These are phyloP conservation scores for Talaromyces thailandensis DNA, from an alignment of 495 filamentous ascomycete genomes.

Conservation along the genomic window DNA sequence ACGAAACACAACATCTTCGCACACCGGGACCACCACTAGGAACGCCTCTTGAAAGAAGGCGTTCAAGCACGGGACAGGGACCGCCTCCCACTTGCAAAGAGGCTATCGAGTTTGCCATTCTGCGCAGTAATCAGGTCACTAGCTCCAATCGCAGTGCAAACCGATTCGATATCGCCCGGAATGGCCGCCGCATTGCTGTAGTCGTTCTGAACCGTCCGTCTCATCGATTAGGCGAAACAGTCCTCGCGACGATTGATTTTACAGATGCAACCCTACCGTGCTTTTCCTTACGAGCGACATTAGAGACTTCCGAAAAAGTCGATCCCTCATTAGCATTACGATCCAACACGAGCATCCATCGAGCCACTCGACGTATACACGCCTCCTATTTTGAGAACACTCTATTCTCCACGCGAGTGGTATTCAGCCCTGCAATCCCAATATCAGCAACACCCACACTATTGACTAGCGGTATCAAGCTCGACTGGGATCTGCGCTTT, in stretches of 20 bases:
- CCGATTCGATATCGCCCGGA: conserved; percentile 89
- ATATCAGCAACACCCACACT: conserved; percentile 76
- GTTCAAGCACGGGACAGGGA: background rate
- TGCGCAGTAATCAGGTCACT: conserved; percentile 58
- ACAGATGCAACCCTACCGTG: conserved; percentile 61
- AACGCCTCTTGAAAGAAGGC: conserved; percentile 51
- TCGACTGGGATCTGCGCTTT: conserved; percentile 78
- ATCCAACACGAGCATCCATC: conserved; percentile 69
- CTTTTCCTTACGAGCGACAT: conserved; percentile 65
- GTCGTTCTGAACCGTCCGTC: conserved; percentile 84
- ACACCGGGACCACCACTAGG: conserved; percentile 53
- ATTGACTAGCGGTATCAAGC: conserved; percentile 72
- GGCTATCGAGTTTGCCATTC: conserved; percentile 83
- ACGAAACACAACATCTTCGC: conserved; percentile 36
- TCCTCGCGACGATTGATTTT: conserved; percentile 79
- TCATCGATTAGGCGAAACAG: conserved; percentile 80
- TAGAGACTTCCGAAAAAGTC: conserved; percentile 75
- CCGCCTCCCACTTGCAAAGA: conserved; percentile 57
- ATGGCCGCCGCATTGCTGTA: conserved; percentile 74
- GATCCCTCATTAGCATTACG: conserved; percentile 73
- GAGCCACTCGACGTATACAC: conserved; percentile 75
- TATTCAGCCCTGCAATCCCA: conserved; percentile 76
- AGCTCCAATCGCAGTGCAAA: conserved; percentile 62
- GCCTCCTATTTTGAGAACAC: conserved; percentile 69
- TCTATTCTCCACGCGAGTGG: conserved; percentile 65